Conservation (phyloP, 23 red algal genomes). For the Gracilariopsis chorda region DNA sequence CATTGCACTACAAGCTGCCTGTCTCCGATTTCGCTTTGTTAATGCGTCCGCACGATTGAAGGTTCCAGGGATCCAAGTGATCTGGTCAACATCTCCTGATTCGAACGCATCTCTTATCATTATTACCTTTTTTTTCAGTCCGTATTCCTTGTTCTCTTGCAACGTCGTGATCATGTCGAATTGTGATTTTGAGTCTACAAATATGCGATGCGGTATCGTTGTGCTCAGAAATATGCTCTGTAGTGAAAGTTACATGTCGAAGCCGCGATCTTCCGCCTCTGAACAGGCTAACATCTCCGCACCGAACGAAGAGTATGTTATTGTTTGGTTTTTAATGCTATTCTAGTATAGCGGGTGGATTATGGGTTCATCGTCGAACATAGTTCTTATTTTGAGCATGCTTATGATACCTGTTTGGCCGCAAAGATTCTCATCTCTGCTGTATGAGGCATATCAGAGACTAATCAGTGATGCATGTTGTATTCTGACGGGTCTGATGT, state of each 20-base stretch:
- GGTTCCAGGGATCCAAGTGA: background rate
- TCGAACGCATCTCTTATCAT: background rate
- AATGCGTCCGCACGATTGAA: background rate
- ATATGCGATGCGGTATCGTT: no score
- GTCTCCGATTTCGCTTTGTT: constrained; percentile 8
- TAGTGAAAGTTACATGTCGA: background rate
- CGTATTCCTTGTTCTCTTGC: no score
- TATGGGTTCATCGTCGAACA: background rate
- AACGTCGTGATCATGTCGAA: constrained; percentile 12
- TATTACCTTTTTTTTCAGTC: no score
- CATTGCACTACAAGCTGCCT: no score
- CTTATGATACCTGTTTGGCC: background rate
- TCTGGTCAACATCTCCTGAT: background rate
- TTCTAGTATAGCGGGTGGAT: background rate
- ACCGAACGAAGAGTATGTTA: no score
- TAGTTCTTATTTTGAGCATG: background rate
- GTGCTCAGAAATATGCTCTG: background rate
- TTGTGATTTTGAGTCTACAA: background rate
- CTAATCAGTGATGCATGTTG: background rate
- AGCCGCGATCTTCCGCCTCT: background rate
- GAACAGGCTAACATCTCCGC: no score
- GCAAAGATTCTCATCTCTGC: background rate
- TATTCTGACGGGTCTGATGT: background rate
- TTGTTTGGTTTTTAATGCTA: background rate
- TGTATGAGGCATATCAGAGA: constrained; percentile 12